Percentiles rank a stretch among this genome's conserved stretches.
phyloP scores from a whole-genome alignment of 2,329 filamentous ascomycete species.

The Stachybotrys echinatus region DNA sequence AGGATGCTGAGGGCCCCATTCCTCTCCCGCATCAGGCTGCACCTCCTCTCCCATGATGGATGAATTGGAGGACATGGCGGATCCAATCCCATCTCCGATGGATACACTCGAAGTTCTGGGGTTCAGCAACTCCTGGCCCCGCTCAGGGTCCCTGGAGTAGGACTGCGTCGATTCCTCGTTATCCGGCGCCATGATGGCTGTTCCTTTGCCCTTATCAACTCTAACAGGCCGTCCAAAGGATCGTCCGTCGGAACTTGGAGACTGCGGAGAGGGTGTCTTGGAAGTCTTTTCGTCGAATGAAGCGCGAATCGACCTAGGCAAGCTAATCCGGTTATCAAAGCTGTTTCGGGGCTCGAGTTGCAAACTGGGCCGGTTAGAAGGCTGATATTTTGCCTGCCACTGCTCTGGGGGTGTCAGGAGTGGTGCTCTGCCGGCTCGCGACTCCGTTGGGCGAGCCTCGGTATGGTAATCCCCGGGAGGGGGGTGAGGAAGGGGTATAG shows the following conservation, averaged over 20 bases:
- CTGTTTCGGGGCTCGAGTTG: slow-evolving; percentile 42
- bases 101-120: slow-evolving; percentile 43
- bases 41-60: slow-evolving; percentile 61
- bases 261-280: not conserved
- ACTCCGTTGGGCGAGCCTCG: slow-evolving; percentile 28
- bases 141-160: slow-evolving; percentile 49
- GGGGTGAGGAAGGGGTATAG: slow-evolving; percentile 44
- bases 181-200: slow-evolving; percentile 38
- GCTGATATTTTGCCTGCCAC: slow-evolving; percentile 37
- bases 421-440: slow-evolving; percentile 41
- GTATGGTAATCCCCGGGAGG: slow-evolving; percentile 30
- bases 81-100: slow-evolving; percentile 46
- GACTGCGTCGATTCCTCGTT: slow-evolving; percentile 25
- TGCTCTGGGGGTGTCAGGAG: slow-evolving; percentile 47
- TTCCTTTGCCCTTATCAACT: slow-evolving; percentile 47
- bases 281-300: slow-evolving; percentile 44
- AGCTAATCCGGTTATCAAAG: slow-evolving; percentile 43
- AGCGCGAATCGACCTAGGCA: slow-evolving; percentile 47
- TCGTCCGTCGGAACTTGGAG: slow-evolving; percentile 2
- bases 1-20: slow-evolving; percentile 91
- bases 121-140: slow-evolving; percentile 41
- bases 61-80: slow-evolving; percentile 51
- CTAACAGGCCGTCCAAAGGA: slow-evolving; percentile 12
- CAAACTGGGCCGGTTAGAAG: slow-evolving; percentile 41
- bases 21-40: slow-evolving; percentile 62